These are phyloP conservation scores for Talaromyces amestolkiae DNA, from an alignment of 2,329 filamentous ascomycete genomes.

Conservation along the genomic window DNA sequence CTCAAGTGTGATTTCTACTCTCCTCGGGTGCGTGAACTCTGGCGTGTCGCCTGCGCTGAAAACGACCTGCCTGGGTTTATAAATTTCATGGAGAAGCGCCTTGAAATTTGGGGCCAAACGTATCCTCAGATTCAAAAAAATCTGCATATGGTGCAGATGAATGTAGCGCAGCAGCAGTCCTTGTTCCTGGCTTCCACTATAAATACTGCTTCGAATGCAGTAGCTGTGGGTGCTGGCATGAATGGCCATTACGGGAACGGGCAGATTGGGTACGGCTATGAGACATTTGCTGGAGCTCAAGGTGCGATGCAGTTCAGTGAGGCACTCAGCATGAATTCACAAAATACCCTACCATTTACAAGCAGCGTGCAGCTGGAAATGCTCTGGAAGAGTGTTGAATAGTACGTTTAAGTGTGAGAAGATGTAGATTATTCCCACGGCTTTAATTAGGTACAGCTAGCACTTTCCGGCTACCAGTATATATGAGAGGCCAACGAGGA, in stretches of 20 bases:
- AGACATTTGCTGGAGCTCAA: constrained; percentile 7
- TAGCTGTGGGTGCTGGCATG: neutral
- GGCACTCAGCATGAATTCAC: neutral
- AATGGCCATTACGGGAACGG: neutral
- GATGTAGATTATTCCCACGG: neutral
- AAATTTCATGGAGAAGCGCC: neutral
- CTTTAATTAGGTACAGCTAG: neutral
- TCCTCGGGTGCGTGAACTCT: neutral
- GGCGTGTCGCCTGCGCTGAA: neutral
- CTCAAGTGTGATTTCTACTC: neutral
- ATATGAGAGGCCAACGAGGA: neutral
- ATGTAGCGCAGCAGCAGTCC: neutral
- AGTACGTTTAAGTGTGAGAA: neutral
- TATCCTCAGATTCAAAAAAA: neutral
- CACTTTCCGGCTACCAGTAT: neutral
- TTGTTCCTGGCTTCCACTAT: neutral
- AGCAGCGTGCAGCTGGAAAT: neutral
- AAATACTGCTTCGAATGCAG: neutral
- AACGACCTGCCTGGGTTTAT: neutral
- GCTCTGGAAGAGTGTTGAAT: neutral
- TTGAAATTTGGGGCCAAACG: neutral
- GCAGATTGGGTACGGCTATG: neutral
- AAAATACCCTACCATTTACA: neutral
- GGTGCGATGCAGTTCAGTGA: neutral
- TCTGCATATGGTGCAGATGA: neutral